Evolutionary conservation across 2,329 filamentous ascomycete genomes (phyloP), one percentile per base, ranked within the genome.

Genomic region (Aspergillus jensenii): DNA sequence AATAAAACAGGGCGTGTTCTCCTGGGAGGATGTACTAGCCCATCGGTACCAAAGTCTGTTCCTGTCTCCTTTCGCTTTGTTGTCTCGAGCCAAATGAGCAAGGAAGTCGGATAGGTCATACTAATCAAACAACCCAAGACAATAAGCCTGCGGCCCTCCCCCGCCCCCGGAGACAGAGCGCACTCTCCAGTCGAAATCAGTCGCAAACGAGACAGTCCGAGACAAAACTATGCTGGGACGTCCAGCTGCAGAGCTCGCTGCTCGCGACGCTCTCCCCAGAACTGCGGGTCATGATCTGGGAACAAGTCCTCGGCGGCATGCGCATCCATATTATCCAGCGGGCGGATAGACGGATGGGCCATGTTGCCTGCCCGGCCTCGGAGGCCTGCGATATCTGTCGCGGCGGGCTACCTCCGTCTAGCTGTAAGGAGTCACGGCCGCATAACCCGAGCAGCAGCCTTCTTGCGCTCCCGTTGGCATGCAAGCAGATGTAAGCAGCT

Each of bases 21-120:
- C 72, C 6, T 76, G 74, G 73, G 73, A 76, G 60, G 74, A 76
- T 66, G 73, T 76, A 11, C 62, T 76, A 41, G 68, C 71, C 27
- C 73, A 76, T 51, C 71, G 73, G 57, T 76, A 75, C 60, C 71
- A 74, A 56, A 74, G 74, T 76, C 51, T 63, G 70, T 69, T 33
- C 75, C 51, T 64, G 69, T 68, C 33, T 39, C 39, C 39, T 50
- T 40, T 23, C 33, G 17, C 41, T 17, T 40, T 40, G 19, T 44
- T 50, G 43, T 37, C 37, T 52, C 15, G 15, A 15, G 12, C 35
- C 35, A 6, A 14, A 37, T 17, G 12, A 25, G 37, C 48, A 51
- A 31, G 37, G 14, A 46, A 40, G 37, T 49, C 47, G 47, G 19
- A 37, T 19, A 41, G n/a, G 45, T 19, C 39, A 51, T 45, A 56